These are phyloP conservation scores for Neurospora sp. DNA, from an alignment of 495 filamentous ascomycete species.

Conservation along the genomic window DNA sequence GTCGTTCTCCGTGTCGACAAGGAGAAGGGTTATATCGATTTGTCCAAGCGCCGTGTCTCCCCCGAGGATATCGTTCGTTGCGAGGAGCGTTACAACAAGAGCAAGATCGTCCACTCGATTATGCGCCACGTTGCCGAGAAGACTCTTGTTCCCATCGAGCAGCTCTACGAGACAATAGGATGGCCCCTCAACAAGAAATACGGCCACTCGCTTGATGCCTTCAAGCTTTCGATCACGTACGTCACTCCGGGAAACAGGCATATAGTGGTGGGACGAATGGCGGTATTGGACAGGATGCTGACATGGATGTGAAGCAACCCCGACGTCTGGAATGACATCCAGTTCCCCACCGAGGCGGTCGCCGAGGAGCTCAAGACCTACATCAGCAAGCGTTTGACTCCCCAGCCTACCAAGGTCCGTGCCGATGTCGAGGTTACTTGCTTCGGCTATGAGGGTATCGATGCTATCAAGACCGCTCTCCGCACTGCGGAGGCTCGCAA, in stretches of 20 bases:
- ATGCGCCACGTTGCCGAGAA: slow-evolving; percentile 98
- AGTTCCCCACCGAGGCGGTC: slow-evolving; percentile 78
- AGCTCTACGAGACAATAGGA: slow-evolving; percentile 83
- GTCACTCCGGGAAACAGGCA: slow-evolving; percentile 12
- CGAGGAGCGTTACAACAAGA: slow-evolving; percentile 98
- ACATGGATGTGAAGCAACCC: slow-evolving; percentile 55
- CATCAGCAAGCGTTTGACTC: slow-evolving; percentile 91
- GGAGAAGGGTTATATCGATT: slow-evolving; percentile 98
- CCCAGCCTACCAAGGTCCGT: slow-evolving; percentile 94
- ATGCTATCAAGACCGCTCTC: slow-evolving; percentile 86
- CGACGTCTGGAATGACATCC: slow-evolving; percentile 86
- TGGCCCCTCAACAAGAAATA: slow-evolving; percentile 98
- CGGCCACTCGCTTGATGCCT: slow-evolving; percentile 92
- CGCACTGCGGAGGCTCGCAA: slow-evolving; percentile 81
- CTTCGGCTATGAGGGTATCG: slow-evolving; percentile 97
- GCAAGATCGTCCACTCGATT: slow-evolving; percentile 97
- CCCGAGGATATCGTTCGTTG: slow-evolving; percentile 97
- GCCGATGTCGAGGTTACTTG: slow-evolving; percentile 97
- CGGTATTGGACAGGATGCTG: slow-evolving; percentile 1
- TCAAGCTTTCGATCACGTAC: slow-evolving; percentile 97
- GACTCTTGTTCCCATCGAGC: slow-evolving; percentile 84
- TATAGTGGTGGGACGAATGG: background rate
- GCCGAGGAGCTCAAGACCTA: slow-evolving; percentile 81
- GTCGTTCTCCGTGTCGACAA: slow-evolving; percentile 97
- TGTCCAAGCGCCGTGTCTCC: slow-evolving; percentile 94